Evolutionary conservation across 2,329 filamentous ascomycete genomes (phyloP).

Genomic region (Arthrobotrys sinensis): DNA sequence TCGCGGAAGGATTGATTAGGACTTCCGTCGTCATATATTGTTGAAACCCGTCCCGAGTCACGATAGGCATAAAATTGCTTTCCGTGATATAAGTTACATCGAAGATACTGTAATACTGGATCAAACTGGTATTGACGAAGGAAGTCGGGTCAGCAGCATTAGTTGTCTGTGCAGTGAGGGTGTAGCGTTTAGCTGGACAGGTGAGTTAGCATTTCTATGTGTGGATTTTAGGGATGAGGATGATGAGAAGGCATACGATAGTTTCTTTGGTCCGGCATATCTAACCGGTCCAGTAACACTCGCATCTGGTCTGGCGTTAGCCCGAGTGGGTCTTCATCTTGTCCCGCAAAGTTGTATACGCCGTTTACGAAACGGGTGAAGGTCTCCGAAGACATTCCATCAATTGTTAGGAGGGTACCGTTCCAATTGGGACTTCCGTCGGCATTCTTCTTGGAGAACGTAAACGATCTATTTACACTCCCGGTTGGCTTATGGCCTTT

Average conservation of each 20-base stretch:
- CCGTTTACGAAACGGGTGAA: conserved; percentile 55
- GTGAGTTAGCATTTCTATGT: background rate
- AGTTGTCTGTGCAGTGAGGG: background rate
- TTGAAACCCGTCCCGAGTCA: conserved; percentile 50
- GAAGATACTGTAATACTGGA: conserved; percentile 47
- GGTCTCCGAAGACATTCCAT: conserved; percentile 47
- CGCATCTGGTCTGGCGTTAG: conserved; percentile 45
- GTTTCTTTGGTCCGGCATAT: conserved; percentile 47
- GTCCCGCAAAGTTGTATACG: conserved; percentile 43
- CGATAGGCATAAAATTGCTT: conserved; percentile 44
- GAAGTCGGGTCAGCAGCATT: conserved; percentile 8
- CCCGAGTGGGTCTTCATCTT: conserved; percentile 37
- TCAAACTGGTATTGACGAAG: conserved; percentile 49
- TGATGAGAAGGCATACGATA: conserved; percentile 32
- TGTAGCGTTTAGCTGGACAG: conserved; percentile 43
- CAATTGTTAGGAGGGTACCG: conserved; percentile 41
- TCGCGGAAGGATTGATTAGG: conserved; percentile 39
- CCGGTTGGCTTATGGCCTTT: conserved; percentile 29
- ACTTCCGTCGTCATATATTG: conserved; percentile 49
- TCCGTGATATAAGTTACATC: conserved; percentile 51
- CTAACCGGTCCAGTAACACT: conserved; percentile 36
- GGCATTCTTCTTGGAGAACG: conserved; percentile 52
- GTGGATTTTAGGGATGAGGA: background rate
- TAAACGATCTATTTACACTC: conserved; percentile 49
- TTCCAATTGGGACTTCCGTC: conserved; percentile 55